Percentiles rank a stretch among this genome's conserved stretches.
phyloP scores from a whole-genome alignment of 257 asterid genomes.

The Salvia rosmarinus region DNA sequence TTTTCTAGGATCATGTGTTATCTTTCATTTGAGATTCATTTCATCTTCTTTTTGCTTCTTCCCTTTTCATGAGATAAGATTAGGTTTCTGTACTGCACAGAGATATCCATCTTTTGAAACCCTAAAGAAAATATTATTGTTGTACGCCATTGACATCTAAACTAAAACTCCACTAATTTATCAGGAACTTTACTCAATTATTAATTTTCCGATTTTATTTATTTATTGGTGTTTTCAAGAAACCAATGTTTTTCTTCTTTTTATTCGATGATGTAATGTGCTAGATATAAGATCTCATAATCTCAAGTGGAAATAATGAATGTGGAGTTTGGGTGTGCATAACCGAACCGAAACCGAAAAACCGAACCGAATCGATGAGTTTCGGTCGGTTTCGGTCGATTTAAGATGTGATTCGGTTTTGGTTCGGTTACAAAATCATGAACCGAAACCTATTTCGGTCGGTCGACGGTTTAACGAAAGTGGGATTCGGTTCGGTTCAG shows the following conservation, averaged over 20 bases:
- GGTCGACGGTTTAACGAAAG: no score
- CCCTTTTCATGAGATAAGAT: conserved; percentile 37
- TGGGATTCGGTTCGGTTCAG: no score
- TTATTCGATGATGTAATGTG: no score
- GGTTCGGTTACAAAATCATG: no score
- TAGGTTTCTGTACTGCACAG: conserved; percentile 1
- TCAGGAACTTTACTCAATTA: conserved; percentile 7
- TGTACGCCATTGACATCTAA: conserved; percentile 10
- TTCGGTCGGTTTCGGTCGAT: no score
- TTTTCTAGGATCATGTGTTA: conserved; percentile 33
- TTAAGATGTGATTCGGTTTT: no score
- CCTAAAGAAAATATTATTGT: background rate
- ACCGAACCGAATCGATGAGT: no score
- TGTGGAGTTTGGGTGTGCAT: background rate
- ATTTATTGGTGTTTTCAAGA: background rate
- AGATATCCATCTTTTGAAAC: conserved; percentile 24
- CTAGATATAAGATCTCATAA: no score
- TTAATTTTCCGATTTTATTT: background rate
- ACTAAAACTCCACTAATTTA: conserved; percentile 18
- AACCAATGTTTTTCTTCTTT: no score
- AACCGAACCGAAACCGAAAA: no score
- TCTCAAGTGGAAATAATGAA: no score
- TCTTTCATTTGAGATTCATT: conserved; percentile 33
- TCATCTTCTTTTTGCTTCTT: conserved; percentile 4
- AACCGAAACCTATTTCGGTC: no score